phyloP scores from a whole-genome alignment of 164 flowering plant genomes.

The Kingdonia uniflora region DNA sequence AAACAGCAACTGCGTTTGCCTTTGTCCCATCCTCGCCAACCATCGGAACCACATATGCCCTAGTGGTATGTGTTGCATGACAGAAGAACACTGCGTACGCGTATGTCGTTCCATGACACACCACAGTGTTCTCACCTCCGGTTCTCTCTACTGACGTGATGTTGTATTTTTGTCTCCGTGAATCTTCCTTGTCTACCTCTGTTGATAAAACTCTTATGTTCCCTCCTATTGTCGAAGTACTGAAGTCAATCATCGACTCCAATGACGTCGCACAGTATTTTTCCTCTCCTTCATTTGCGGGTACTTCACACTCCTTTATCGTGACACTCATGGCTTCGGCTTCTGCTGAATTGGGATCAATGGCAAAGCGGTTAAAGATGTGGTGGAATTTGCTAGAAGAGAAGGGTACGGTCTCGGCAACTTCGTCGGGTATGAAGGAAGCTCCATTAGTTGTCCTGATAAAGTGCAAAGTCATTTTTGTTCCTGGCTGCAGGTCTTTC shows the following conservation, averaged over 20 bases:
- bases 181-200: too few relatives aligned
- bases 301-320: background rate
- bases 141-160: background rate
- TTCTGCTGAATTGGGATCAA: background rate
- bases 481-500: too few relatives aligned
- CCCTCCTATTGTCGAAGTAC: background rate
- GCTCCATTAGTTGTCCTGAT: too few relatives aligned
- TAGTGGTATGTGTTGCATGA: slow-evolving; percentile 12
- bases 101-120: slow-evolving; percentile 3
- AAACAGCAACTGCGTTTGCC: slow-evolving; percentile 13
- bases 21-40: slow-evolving; percentile 17
- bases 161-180: slow-evolving; percentile 1
- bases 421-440: background rate
- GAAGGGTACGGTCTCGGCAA: slow-evolving; percentile 6
- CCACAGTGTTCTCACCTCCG: background rate
- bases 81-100: slow-evolving; percentile 18
- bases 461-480: too few relatives aligned
- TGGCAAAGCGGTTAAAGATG: slow-evolving; percentile 1
- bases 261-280: slow-evolving; percentile 6
- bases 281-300: slow-evolving; percentile 3
- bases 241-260: slow-evolving; percentile 7
- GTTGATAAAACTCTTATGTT: background rate
- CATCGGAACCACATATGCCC: slow-evolving; percentile 15
- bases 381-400: background rate
- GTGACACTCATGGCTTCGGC: slow-evolving; percentile 3